phyloP scores from a whole-genome alignment of 2,329 filamentous ascomycete genomes.

The Juglanconis juglandina region DNA sequence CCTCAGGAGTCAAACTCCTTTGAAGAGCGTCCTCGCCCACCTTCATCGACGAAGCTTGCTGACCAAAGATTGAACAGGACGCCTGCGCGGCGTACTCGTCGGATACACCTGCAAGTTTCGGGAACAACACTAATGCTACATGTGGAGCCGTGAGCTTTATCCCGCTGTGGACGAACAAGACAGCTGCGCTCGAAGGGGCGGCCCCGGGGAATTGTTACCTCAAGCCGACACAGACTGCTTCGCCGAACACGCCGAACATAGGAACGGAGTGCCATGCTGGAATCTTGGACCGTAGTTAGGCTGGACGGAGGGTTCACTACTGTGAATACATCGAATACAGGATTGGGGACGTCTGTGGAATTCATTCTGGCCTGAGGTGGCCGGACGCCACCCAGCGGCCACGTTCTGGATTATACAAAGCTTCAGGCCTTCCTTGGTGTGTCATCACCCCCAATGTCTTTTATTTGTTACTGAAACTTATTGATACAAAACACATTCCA shows the following conservation, averaged over 20 bases:
- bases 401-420: too few relatives aligned
- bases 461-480: too few relatives aligned
- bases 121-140: conserved; percentile 28
- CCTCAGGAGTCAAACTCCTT: too few relatives aligned
- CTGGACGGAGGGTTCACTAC: too few relatives aligned
- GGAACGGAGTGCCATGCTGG: conserved; percentile 35
- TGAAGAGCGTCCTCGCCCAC: neutral
- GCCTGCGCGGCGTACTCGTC: conserved; percentile 40
- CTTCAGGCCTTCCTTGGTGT: too few relatives aligned
- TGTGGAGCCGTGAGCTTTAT: conserved; percentile 40
- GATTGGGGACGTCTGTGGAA: too few relatives aligned
- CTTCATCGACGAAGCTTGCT: neutral
- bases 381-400: too few relatives aligned
- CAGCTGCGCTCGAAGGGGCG: conserved; percentile 26
- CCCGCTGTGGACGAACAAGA: conserved; percentile 39
- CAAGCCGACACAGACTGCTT: conserved; percentile 32
- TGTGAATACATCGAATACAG: too few relatives aligned
- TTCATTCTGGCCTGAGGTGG: too few relatives aligned
- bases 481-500: too few relatives aligned
- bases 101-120: conserved; percentile 29
- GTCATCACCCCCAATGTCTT: too few relatives aligned
- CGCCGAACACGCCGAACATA: conserved; percentile 31
- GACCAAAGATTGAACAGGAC: conserved; percentile 23
- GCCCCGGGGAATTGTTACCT: conserved; percentile 46
- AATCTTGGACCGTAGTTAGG: conserved; percentile 20